Evolutionary conservation across 116 monocot species (phyloP).

Genomic region (Zostera marina): DNA sequence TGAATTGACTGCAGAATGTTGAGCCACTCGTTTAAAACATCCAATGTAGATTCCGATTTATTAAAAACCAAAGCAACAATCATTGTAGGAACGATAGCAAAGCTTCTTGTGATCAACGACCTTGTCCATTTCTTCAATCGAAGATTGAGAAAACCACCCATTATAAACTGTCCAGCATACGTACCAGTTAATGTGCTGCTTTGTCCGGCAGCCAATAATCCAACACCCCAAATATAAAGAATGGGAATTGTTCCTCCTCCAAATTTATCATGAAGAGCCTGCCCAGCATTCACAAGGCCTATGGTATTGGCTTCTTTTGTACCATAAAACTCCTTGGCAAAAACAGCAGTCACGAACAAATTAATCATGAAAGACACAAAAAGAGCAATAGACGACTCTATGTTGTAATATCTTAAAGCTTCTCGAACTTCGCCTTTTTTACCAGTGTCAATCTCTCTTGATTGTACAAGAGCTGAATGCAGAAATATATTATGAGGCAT

Average conservation of each 20-base stretch:
- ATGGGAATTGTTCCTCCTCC: slow-evolving; percentile 74
- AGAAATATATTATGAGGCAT: slow-evolving; percentile 94
- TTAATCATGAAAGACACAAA: slow-evolving; percentile 68
- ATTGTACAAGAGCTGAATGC: slow-evolving; percentile 90
- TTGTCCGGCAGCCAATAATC: slow-evolving; percentile 82
- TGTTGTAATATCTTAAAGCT: slow-evolving; percentile 75
- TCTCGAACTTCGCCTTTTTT: slow-evolving; percentile 54
- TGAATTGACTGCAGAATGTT: slow-evolving; percentile 87
- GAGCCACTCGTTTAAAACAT: slow-evolving; percentile 82
- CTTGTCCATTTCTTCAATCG: slow-evolving; percentile 80
- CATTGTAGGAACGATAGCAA: slow-evolving; percentile 86
- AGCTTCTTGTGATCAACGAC: slow-evolving; percentile 75
- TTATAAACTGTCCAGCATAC: slow-evolving; percentile 96
- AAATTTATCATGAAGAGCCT: slow-evolving; percentile 63
- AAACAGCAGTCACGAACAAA: slow-evolving; percentile 83
- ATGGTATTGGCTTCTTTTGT: slow-evolving; percentile 47
- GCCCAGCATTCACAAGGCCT: slow-evolving; percentile 86
- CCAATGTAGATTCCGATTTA: slow-evolving; percentile 62
- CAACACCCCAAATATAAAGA: slow-evolving; percentile 92
- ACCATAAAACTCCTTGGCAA: slow-evolving; percentile 93
- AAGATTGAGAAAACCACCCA: slow-evolving; percentile 86
- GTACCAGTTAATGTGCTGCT: slow-evolving; percentile 98
- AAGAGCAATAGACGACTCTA: slow-evolving; percentile 64
- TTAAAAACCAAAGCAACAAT: slow-evolving; percentile 72
- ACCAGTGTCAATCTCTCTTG: slow-evolving; percentile 53